A percentile compares a stretch with the other conserved stretches of the same genome.
phyloP scores from a whole-genome alignment of 2,329 filamentous ascomycete species.

The Mariannaea elegans region DNA sequence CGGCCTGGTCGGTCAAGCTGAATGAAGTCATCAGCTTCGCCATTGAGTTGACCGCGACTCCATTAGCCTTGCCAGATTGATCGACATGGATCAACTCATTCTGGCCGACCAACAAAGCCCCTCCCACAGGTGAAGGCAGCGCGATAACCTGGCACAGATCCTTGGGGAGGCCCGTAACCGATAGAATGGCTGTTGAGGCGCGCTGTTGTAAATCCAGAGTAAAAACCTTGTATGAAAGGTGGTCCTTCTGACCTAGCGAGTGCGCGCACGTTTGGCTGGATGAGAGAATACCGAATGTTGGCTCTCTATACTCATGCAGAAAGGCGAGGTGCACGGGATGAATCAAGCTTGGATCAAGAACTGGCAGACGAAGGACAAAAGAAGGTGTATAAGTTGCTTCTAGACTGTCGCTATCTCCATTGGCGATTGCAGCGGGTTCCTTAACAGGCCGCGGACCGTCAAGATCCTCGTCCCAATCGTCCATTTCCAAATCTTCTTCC shows the following conservation, averaged over 20 bases:
- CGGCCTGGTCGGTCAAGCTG: constrained; percentile 84
- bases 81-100: constrained; percentile 97
- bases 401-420: constrained; percentile 48
- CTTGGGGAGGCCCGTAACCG: constrained; percentile 84
- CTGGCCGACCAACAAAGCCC: constrained; percentile 83
- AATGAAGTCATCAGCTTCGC: constrained; percentile 85
- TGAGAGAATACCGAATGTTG: constrained; percentile 94
- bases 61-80: constrained; percentile 92
- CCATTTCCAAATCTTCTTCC: constrained; percentile 89
- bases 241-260: constrained; percentile 84
- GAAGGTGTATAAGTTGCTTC: constrained; percentile 84
- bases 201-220: constrained; percentile 93
- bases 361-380: constrained; percentile 90
- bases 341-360: constrained; percentile 85
- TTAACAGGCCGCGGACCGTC: constrained; percentile 72
- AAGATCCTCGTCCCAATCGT: constrained; percentile 86
- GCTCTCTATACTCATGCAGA: constrained; percentile 95
- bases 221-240: constrained; percentile 91
- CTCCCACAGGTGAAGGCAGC: constrained; percentile 85
- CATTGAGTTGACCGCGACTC: constrained; percentile 91
- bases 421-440: constrained; percentile 46
- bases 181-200: constrained; percentile 91
- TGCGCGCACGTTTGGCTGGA: constrained; percentile 78
- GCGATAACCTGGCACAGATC: constrained; percentile 86
- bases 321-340: constrained; percentile 94